Percentiles rank a stretch among this genome's conserved stretches.
Conservation (phyloP, 192 early-diverging fungal genomes). For the Gryganskiella cystojenkinii region DNA sequence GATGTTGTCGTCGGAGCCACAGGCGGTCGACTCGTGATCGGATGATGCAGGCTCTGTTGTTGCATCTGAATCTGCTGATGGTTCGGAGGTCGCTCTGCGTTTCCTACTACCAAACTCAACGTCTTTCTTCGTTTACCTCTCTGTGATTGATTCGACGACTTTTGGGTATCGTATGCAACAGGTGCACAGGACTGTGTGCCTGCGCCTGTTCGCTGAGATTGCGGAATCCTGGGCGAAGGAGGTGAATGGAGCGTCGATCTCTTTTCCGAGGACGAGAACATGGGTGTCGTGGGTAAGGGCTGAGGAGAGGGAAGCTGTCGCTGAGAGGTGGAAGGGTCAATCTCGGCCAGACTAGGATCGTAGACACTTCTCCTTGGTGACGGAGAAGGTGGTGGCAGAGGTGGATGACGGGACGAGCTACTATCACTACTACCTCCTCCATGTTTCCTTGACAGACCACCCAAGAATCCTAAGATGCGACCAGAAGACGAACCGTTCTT, state of each 20-base stretch:
- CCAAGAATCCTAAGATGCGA: slow-evolving; percentile 37
- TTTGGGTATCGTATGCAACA: slow-evolving; percentile 20
- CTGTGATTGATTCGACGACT: slow-evolving; percentile 26
- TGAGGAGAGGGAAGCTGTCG: neutral
- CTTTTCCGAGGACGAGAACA: slow-evolving; percentile 5
- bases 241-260: slow-evolving; percentile 1
- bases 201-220: neutral
- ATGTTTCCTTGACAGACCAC: slow-evolving; percentile 40
- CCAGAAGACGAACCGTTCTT: slow-evolving; percentile 41
- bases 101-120: slow-evolving; percentile 26
- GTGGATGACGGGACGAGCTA: no score
- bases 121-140: slow-evolving; percentile 47
- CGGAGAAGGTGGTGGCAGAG: neutral
- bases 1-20: neutral
- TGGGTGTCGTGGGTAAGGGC: neutral
- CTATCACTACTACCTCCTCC: slow-evolving; percentile 24
- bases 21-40: slow-evolving; percentile 15
- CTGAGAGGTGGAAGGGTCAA: slow-evolving; percentile 5
- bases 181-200: neutral
- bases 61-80: slow-evolving; percentile 25
- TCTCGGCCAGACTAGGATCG: slow-evolving; percentile 21
- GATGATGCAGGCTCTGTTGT: slow-evolving; percentile 28
- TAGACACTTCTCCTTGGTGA: neutral
- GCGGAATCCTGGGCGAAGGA: slow-evolving; percentile 2
- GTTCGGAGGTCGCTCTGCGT: slow-evolving; percentile 23